Evolutionary conservation across 1,139 yeast species (phyloP), one percentile per base, ranked within the genome.

Genomic region (Hyphopichia buzzinii): DNA sequence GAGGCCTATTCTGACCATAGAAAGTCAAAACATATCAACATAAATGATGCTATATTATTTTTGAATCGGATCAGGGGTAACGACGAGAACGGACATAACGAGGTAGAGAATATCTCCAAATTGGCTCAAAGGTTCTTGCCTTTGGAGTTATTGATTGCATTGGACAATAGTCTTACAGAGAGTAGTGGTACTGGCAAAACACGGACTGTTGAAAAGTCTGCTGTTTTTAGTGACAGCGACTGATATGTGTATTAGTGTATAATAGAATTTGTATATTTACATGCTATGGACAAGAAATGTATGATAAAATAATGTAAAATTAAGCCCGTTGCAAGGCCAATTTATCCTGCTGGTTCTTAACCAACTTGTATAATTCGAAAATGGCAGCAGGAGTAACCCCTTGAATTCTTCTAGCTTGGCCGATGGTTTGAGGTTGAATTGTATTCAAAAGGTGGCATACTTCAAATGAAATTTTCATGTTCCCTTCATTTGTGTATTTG

Each of bases 401-500:
- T 52, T 92, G 95, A 13, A 90, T 84, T 47, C 97, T 72, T 52
- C 96, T 74, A 0, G 97, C 97, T 55, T 92, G 97, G 0, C 97
- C 97, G 34, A 92, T 78, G 0, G 97, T 92, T 38, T 77, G 78
- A 0, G 98, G 98, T 44, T 87, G 84, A 11, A 88, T 78, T 4
- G 75, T 72, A 50, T 88, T 86, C 39, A 92, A 68, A 16, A 86
- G 62, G 25, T 70, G 69, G 37, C 87, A 77, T 16, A 82, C 94
- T 53, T 92, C 98, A 28, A 77, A 72, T 0, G 96, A 86, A 14
- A 92, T 57, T 39, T 68, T 70, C 28, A 69, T 40, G 49, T 52
- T 61, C 3, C 74, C 74, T 29, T 62, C 63, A 35, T 59, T 57
- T 8, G 72, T 55, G 55, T 90, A 92, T 44, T 80, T 82, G 51